Evolutionary conservation across 176 grass and related monocot species (phyloP), one percentile per base, ranked within the genome.

Genomic region (Miscanthus lutarioriparius): DNA sequence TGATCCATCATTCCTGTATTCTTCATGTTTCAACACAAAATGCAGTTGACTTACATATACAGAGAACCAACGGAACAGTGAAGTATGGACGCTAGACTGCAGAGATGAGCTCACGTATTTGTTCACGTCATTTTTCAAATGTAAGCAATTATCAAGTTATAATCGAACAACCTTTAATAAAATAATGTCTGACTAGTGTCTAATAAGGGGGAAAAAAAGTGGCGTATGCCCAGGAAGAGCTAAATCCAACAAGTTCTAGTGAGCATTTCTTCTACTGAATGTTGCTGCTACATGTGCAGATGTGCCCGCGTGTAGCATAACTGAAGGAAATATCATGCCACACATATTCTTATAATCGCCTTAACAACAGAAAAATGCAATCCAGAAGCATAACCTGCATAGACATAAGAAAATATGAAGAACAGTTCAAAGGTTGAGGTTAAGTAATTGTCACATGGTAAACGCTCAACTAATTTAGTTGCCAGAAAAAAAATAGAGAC

Each of bases 371-470:
- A 19, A 82, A 77, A 17, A 41, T 68, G 63, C 53, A 74, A 89
- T 75, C 82, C 37, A 13, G 41, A 58, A 38, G 36, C 47, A 67
- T 12, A 74, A 79, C 59, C 88, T 90, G 88, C 88, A 79, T 47
- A 64, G 44, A 48, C 70, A 67, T 25, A 11, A 47, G 58, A 72
- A 59, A 69, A 83, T 45, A 83, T 86, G 39, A 83, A 67, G 44
- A 28, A 30, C 15, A 1, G 26, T 78, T 47, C 44, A 10, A 43
- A 19, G 64, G 23, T 35, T 25, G 19, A 27, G 23, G 43, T 22
- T 17, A 82, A 64, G 22, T 72, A 35, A 70, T 59, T 59, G 26
- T 89, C 49, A 38, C 22, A 20, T 64, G 53, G 16, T 37, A 70
- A 70, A 61, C 1, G 8, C n/a, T 30, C 22, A 56, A 11, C 49